Evolutionary conservation across 2,329 filamentous ascomycete genomes (phyloP), one percentile per base, ranked within the genome.

Genomic region (Trichophyton rubrum): DNA sequence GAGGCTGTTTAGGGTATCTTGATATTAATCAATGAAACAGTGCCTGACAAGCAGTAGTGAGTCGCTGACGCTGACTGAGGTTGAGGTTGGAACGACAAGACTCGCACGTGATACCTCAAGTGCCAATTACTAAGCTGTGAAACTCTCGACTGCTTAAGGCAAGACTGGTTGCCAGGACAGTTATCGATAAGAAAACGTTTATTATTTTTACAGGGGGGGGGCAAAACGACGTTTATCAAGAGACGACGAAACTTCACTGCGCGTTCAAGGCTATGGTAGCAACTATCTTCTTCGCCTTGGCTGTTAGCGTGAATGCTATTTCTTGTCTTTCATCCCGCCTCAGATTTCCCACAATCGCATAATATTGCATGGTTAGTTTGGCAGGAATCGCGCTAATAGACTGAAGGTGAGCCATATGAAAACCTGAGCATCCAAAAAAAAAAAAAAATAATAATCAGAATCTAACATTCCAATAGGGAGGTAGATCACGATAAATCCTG

Each of bases 101-200:
- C 1, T 15, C 11, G 5, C 13, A 43, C 40, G 40, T 43, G 15
- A 43, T 8, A 20, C 6, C 1, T 17, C 17, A n/a, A 2, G 11
- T 7, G 1, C 3, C 2, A 3, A 17, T 43, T 43, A 17, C 40
- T 43, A 43, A 43, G 40, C 38, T 0, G 5, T 3, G 13, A 4
- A 1, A 41, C 3, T 5, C 40, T 43, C 17, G 15, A 7, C 40
- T 20, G n/a, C 7, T 17, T 43, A 43, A 43, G 40, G 40, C 49
- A 33, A 33, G 49, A 1, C 22, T 17, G 22, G 49, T 53, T 53
- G 49, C 49, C 27, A 33, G 22, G 49, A 53, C 49, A 53, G 49
- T 33, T 53, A 53, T 53, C 49, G 49, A 53, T 53, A 53, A 53
- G 49, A 17, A 30, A 53, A 47, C n/a, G 13, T 38, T 38, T 53